A percentile compares a stretch with the other conserved stretches of the same genome.
Evolutionary conservation across 2,329 filamentous ascomycete genomes (phyloP).

Genomic region (Boeremia lycopersici): DNA sequence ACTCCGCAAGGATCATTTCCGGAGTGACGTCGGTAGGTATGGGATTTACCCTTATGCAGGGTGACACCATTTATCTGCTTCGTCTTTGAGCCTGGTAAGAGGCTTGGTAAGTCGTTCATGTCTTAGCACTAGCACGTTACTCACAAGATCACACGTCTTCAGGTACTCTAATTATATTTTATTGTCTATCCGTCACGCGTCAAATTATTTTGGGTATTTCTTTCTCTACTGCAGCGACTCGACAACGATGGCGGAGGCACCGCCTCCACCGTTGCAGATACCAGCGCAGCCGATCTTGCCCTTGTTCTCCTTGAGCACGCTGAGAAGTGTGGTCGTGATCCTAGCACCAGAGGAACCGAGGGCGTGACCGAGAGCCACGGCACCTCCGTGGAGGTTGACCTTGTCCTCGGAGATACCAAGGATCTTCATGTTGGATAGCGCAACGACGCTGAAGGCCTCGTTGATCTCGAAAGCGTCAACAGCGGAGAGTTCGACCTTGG

Average conservation of each 20-base stretch:
- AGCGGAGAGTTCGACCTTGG: constrained; percentile 75
- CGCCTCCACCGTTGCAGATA: constrained; percentile 98
- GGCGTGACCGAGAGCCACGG: constrained; percentile 94
- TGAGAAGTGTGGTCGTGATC: constrained; percentile 87
- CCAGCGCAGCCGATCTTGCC: constrained; percentile 92
- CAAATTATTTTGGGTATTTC: constrained; percentile 17
- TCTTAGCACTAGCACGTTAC: background rate
- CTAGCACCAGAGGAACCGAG: constrained; percentile 92
- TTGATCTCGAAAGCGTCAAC: constrained; percentile 99
- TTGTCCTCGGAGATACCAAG: constrained; percentile 79
- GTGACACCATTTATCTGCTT: background rate
- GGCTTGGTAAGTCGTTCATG: background rate
- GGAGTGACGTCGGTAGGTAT: background rate
- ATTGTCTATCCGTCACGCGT: constrained; percentile 13
- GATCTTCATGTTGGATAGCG: constrained; percentile 94
- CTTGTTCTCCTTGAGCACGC: constrained; percentile 87
- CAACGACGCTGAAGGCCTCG: constrained; percentile 97
- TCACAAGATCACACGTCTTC: background rate
- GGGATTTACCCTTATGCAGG: background rate
- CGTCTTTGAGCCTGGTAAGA: background rate
- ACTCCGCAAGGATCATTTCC: constrained; percentile 1
- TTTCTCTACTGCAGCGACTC: constrained; percentile 60
- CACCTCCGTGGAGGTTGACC: constrained; percentile 94
- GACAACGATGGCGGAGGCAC: constrained; percentile 90
- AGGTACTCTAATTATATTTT: constrained; percentile 11